Conservation (phyloP, 2,329 filamentous ascomycete genomes). For the Xylaria multiplex region DNA sequence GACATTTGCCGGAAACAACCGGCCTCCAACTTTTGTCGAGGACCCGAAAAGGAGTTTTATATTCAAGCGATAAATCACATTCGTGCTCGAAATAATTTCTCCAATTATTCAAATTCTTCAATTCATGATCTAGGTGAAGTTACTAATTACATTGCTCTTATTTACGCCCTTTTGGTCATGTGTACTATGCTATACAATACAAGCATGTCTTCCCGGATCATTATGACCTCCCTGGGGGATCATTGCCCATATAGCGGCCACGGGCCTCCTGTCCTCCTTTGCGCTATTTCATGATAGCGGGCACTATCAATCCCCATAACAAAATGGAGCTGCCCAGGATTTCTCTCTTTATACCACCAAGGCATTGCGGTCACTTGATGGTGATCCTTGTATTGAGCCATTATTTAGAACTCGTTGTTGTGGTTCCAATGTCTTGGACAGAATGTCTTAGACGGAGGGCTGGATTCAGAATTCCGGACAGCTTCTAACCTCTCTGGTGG, state of each 20-base stretch:
- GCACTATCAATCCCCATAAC: slow-evolving; percentile 3
- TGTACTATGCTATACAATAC: background rate
- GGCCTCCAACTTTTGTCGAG: slow-evolving; percentile 13
- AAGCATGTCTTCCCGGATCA: background rate
- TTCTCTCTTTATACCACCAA: background rate
- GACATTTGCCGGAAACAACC: slow-evolving; percentile 34
- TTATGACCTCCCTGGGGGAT: slow-evolving; percentile 4
- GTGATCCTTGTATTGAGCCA: background rate
- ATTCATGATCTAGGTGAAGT: background rate
- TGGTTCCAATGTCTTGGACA: background rate
- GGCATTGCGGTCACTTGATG: background rate
- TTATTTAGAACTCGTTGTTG: background rate
- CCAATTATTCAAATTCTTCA: background rate
- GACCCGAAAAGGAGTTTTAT: slow-evolving; percentile 18
- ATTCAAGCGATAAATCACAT: background rate
- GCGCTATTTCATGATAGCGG: background rate
- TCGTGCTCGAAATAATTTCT: background rate
- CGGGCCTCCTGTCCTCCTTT: background rate
- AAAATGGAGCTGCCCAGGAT: slow-evolving; percentile 9
- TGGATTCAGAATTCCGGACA: too few relatives aligned
- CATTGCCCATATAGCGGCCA: background rate
- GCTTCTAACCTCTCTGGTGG: too few relatives aligned
- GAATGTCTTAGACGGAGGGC: background rate
- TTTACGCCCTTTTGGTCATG: background rate
- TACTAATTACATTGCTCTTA: background rate